phyloP scores from a whole-genome alignment of 805 yeast species.

The Candida hungchunana region DNA sequence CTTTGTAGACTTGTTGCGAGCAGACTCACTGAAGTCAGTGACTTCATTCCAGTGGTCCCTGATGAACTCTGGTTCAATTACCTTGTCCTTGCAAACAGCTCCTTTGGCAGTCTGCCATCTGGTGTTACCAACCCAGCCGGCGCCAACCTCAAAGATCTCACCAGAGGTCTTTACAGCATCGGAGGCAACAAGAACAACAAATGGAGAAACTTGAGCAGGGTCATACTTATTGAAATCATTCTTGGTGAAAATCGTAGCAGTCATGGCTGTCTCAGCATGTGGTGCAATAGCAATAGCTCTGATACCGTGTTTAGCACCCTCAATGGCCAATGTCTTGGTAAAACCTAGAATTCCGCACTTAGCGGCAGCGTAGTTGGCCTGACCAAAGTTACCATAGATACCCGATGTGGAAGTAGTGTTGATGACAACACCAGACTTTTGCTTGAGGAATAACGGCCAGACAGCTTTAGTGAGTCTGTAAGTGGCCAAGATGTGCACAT shows the following conservation, averaged over 20 bases:
- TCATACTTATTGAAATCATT: conserved; percentile 80
- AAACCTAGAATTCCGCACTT: conserved; percentile 85
- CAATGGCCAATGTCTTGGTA: conserved; percentile 81
- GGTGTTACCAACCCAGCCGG: conserved; percentile 94
- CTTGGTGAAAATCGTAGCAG: conserved; percentile 76
- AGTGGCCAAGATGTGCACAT: conserved; percentile 81
- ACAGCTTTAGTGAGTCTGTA: conserved; percentile 80
- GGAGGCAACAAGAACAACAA: conserved; percentile 73
- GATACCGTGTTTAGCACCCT: conserved; percentile 78
- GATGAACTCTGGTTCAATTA: conserved; percentile 62
- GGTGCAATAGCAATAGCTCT: conserved; percentile 86
- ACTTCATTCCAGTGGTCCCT: conserved; percentile 63
- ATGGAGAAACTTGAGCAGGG: conserved; percentile 87
- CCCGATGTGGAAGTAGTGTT: conserved; percentile 96
- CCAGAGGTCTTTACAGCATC: conserved; percentile 70
- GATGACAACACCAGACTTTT: conserved; percentile 75
- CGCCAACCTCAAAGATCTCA: conserved; percentile 86
- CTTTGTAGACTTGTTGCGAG: conserved; percentile 55
- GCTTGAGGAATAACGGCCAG: conserved; percentile 84
- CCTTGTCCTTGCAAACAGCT: conserved; percentile 47
- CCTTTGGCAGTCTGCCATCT: conserved; percentile 95
- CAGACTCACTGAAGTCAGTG: conserved; percentile 54
- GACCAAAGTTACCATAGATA: conserved; percentile 96
- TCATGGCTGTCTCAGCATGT: conserved; percentile 98
- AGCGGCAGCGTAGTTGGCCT: conserved; percentile 93